Base-by-base conservation (phyloP, 2,329 filamentous ascomycete genomes). In the Fusarium newnesense region DNA sequence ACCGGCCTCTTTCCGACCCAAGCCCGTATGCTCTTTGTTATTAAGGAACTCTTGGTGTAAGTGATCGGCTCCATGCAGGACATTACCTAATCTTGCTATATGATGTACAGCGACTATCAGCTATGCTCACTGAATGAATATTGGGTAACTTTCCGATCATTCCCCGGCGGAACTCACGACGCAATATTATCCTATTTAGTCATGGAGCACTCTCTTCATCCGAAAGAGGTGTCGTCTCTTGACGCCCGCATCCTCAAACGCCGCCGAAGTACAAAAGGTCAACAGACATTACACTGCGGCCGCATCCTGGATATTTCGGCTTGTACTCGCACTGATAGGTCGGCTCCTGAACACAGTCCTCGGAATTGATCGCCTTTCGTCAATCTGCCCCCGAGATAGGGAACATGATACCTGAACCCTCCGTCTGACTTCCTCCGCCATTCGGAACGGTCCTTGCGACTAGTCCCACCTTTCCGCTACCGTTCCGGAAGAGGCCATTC, bases 401-500 rank as follows among this genome's bases (percentile, higher is more conserved):
- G 32, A 32, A 32, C 18, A 16, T 32, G 8, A 16, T 32, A 15
- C 19, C 21, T 19, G 16, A 13, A 5, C 4, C 15, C 52, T 56
- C 52, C 5, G 26, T 56, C n/a, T 18, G 26, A 2, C 15, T 19
- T 7, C 21, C 52, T 42, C 37, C 15, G 21, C 18, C 21, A 19
- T 43, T 7, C 53, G 16, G 26, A 56, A 44, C 15, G 6, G 12
- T 21, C 28, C 15, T n/a, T 19, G 3, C 16, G 28, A 21, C 12
- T 1, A 4, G 5, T 12, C 12, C n/a, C n/a, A 9, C 15, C 26
- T 13, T 56, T 30, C 37, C 26, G 37, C 3, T 24, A 0, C 16
- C 1, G 9, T 56, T 32, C 53, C 53, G 37, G 24, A 18, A 32
- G 4, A 32, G 18, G 21, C 53, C 21, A 56, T 32, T 18, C 53